These are phyloP conservation scores for Colletotrichum zoysiae DNA, from an alignment of 2,329 filamentous ascomycete genomes.

Conservation along the genomic window DNA sequence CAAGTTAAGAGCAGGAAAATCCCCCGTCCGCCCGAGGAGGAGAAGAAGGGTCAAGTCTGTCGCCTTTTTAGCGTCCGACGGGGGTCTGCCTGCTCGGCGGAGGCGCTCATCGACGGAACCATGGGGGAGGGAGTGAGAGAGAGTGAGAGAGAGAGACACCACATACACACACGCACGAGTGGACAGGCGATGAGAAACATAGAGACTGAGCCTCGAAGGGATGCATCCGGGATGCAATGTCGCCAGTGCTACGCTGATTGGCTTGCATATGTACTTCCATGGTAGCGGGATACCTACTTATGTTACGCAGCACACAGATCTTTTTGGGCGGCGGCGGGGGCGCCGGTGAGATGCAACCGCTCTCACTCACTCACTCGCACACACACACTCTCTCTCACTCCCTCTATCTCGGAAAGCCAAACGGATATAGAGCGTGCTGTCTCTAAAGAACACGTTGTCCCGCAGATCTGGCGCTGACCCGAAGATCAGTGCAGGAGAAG, in stretches of 20 bases:
- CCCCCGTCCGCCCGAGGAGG: conserved; percentile 28
- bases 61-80: conserved; percentile 37
- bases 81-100: conserved; percentile 26
- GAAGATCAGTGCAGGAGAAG: conserved; percentile 22
- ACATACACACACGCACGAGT: no score
- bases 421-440: not conserved
- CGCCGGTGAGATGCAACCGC: no score
- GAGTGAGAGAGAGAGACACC: not conserved
- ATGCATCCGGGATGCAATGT: conserved; percentile 22
- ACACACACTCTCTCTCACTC: not conserved
- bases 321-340: not conserved
- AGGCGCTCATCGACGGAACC: conserved; percentile 22
- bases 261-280: conserved; percentile 1
- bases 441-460: not conserved
- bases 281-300: not conserved
- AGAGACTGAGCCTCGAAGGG: not conserved
- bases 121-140: not conserved
- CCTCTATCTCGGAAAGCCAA: conserved; percentile 3
- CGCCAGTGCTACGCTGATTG: conserved; percentile 9
- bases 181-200: no score
- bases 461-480: conserved; percentile 13
- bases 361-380: not conserved
- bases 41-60: conserved; percentile 2
- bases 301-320: conserved; percentile 12
- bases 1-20: conserved; percentile 23